These are phyloP conservation scores for Aspergillus sp. DNA, from an alignment of 2,329 filamentous ascomycete genomes.

Conservation along the genomic window DNA sequence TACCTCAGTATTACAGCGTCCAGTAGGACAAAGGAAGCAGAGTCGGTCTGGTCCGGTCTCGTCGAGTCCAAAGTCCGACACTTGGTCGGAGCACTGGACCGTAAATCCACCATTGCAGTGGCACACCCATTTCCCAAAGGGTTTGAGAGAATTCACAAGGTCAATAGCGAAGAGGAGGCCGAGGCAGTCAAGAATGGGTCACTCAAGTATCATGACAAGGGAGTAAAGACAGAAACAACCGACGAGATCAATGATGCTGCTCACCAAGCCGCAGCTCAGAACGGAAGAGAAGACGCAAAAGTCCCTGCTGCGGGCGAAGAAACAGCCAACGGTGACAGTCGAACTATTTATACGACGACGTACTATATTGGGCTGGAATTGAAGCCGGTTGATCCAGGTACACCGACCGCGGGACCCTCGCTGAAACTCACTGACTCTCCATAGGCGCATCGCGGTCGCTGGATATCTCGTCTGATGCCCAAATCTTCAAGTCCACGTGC, in stretches of 20 bases:
- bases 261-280: constrained; percentile 54
- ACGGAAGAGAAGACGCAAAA: constrained; percentile 47
- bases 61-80: constrained; percentile 92
- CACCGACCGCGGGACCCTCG: constrained; percentile 35
- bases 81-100: constrained; percentile 81
- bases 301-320: constrained; percentile 35
- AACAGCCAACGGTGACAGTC: constrained; percentile 46
- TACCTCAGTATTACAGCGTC: constrained; percentile 88
- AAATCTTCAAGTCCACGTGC: constrained; percentile 84
- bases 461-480: constrained; percentile 72
- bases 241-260: constrained; percentile 57
- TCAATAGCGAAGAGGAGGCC: constrained; percentile 64
- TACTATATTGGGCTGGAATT: constrained; percentile 92
- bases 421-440: constrained; percentile 37
- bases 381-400: constrained; percentile 72
- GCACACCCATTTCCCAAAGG: constrained; percentile 93
- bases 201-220: constrained; percentile 62
- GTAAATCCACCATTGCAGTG: constrained; percentile 76
- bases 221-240: constrained; percentile 56
- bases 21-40: constrained; percentile 80
- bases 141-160: constrained; percentile 80
- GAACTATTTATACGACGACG: constrained; percentile 80
- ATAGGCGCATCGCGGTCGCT: constrained; percentile 53
- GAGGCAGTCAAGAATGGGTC: constrained; percentile 66
- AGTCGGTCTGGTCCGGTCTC: constrained; percentile 85